These are phyloP conservation scores for Leccinum obscurum DNA, from an alignment of 768 basidiomycete genomes.

Conservation along the genomic window DNA sequence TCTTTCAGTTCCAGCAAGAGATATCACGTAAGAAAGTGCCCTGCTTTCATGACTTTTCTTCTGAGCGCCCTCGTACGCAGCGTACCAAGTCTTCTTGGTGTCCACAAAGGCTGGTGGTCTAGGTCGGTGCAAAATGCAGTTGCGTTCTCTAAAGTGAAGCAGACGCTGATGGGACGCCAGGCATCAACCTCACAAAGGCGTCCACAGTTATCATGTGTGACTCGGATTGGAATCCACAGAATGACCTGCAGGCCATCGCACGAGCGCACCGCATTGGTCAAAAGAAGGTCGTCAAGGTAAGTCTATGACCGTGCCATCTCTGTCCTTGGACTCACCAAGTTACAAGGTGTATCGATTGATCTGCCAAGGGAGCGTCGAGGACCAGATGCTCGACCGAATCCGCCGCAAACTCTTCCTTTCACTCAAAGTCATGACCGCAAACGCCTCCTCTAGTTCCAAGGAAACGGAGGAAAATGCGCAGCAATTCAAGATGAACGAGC, in stretches of 20 bases:
- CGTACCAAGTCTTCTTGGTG: conserved; percentile 67
- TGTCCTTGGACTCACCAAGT: background rate
- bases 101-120: conserved; percentile 74
- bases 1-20: conserved; percentile 54
- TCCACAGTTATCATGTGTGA: conserved; percentile 82
- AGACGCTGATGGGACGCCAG: conserved; percentile 34
- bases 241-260: conserved; percentile 84
- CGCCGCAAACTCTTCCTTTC: conserved; percentile 71
- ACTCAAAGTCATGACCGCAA: conserved; percentile 51
- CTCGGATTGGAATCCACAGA: conserved; percentile 69
- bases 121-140: conserved; percentile 37
- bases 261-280: conserved; percentile 83
- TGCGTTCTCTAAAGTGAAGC: background rate
- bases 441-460: conserved; percentile 20
- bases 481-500: conserved; percentile 43
- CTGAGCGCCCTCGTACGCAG: conserved; percentile 28
- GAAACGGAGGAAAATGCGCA: conserved; percentile 28
- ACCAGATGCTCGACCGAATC: conserved; percentile 72
- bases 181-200: conserved; percentile 83
- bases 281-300: conserved; percentile 65
- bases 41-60: background rate
- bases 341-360: conserved; percentile 67
- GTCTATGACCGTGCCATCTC: background rate
- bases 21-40: conserved; percentile 45
- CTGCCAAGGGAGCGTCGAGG: conserved; percentile 69